These are phyloP conservation scores for Naegleria gruberi DNA, from an alignment of 208 protist species.

Conservation along the genomic window DNA sequence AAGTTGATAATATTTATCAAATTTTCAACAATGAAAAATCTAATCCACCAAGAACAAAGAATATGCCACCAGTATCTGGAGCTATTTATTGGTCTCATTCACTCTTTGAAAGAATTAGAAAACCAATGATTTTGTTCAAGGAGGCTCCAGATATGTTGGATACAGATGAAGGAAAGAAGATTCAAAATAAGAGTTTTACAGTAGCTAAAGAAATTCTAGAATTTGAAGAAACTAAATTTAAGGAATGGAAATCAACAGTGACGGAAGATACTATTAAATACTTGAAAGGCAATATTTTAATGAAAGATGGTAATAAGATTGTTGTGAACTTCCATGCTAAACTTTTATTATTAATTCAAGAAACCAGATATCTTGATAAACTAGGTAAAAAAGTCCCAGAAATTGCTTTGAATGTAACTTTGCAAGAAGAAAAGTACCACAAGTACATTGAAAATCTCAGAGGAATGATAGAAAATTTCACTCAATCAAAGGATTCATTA, in stretches of 20 bases:
- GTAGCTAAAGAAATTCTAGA: constrained; percentile 84
- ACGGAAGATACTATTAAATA: constrained; percentile 63
- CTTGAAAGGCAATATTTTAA: constrained; percentile 79
- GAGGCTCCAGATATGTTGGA: constrained; percentile 71
- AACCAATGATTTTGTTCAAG: constrained; percentile 87
- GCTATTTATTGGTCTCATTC: constrained; percentile 90
- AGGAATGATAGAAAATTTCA: constrained; percentile 78
- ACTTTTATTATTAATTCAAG: constrained; percentile 86
- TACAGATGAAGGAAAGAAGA: constrained; percentile 71
- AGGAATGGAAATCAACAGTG: constrained; percentile 77
- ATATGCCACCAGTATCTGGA: constrained; percentile 91
- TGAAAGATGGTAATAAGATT: constrained; percentile 31
- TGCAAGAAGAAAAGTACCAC: constrained; percentile 95
- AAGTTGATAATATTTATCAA: constrained; percentile 72
- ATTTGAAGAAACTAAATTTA: constrained; percentile 75
- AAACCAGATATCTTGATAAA: constrained; percentile 92
- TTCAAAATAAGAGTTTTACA: constrained; percentile 79
- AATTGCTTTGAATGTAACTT: constrained; percentile 87
- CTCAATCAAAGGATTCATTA: constrained; percentile 53
- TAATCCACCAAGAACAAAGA: constrained; percentile 86
- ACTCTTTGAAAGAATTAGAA: constrained; percentile 92
- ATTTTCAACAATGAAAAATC: constrained; percentile 79
- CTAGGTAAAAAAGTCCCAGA: constrained; percentile 90
- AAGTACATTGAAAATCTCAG: constrained; percentile 84
- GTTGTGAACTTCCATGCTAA: constrained; percentile 84